A percentile compares a stretch with the other conserved stretches of the same genome.
Conservation (phyloP, 805 yeast genomes). For the Nakazawaea sp. region DNA sequence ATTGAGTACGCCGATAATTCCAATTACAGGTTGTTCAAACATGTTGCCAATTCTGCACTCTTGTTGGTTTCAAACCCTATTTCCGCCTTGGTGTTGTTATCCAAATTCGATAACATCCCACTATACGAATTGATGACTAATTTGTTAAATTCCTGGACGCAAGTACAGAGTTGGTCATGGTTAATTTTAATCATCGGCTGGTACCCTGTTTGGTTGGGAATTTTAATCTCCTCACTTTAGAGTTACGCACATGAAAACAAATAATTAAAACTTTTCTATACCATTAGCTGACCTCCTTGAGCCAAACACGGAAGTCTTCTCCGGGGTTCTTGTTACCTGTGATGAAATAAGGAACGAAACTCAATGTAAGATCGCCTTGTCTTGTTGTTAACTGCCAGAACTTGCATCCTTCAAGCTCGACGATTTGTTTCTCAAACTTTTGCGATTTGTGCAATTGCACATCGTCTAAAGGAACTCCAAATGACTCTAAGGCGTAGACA, state of each 20-base stretch:
- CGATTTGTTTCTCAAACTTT: neutral
- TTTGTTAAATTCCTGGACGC: constrained; percentile 56
- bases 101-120: neutral
- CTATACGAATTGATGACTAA: constrained; percentile 27
- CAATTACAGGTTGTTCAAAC: neutral
- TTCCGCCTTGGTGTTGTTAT: constrained; percentile 20
- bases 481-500: constrained; percentile 16
- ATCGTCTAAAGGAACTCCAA: constrained; percentile 10
- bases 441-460: neutral
- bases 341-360: constrained; percentile 16
- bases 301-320: constrained; percentile 18
- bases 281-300: constrained; percentile 3
- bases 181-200: constrained; percentile 64
- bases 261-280: too few species aligned
- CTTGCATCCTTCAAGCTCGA: constrained; percentile 5
- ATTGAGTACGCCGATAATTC: constrained; percentile 1
- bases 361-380: constrained; percentile 7
- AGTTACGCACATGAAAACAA: too few species aligned
- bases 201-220: constrained; percentile 71
- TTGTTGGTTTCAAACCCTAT: constrained; percentile 47
- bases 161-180: constrained; percentile 84
- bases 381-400: constrained; percentile 12
- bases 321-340: constrained; percentile 18
- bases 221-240: constrained; percentile 11
- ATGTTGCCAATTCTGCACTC: constrained; percentile 23